Percentiles rank a stretch among this genome's conserved stretches.
These are phyloP conservation scores for Pyricularia pennisetigena DNA, from an alignment of 2,329 filamentous ascomycete species.

Conservation along the genomic window DNA sequence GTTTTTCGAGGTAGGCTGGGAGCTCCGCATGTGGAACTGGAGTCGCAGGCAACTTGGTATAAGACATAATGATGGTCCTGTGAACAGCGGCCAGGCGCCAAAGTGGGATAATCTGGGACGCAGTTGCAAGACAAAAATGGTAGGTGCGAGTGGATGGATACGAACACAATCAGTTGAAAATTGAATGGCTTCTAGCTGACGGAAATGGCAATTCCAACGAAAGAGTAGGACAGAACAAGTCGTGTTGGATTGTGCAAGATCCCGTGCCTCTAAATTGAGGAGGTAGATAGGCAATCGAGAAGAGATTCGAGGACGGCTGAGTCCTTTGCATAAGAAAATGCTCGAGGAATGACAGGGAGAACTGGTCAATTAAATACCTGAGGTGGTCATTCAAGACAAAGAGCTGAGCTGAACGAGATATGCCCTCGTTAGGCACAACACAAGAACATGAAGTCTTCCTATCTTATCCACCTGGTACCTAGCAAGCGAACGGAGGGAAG, in stretches of 20 bases:
- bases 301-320: not conserved
- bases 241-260: not conserved
- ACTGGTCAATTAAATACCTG: not conserved
- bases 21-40: conserved; percentile 30
- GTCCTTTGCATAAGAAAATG: not conserved
- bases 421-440: not conserved
- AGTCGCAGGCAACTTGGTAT: not conserved
- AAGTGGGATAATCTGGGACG: not conserved
- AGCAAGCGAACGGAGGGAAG: not conserved
- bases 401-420: not conserved
- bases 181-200: not conserved
- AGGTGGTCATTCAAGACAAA: not conserved
- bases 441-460: not conserved
- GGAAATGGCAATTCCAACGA: not conserved
- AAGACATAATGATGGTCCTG: not conserved
- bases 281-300: not conserved
- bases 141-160: not conserved
- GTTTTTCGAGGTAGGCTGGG: conserved; percentile 41
- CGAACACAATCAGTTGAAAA: not conserved
- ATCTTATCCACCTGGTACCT: not conserved
- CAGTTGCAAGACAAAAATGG: not conserved
- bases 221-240: not conserved
- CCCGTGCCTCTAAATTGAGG: not conserved
- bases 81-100: not conserved
- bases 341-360: not conserved